Evolutionary conservation across 441 rosid species (phyloP), one percentile per base, ranked within the genome.

Genomic region (Sinapis alba): DNA sequence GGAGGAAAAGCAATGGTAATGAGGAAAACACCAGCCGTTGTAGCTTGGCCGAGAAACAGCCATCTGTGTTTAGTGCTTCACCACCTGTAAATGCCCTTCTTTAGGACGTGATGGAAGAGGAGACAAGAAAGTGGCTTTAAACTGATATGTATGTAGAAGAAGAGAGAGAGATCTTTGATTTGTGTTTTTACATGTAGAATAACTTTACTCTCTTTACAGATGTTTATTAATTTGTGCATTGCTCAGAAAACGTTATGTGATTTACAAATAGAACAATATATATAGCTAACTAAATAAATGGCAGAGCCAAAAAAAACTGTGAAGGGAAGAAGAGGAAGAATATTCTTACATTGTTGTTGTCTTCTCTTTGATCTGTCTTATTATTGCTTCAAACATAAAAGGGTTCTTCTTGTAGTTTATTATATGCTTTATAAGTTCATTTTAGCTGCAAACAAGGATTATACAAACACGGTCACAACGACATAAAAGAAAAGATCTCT

Each of bases 1-100:
- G 98, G 64, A 82, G 98, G 72, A 95, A 92, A 86, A 93, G 93
- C 77, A 84, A 78, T 21, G 78, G 88, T 71, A 81, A 74, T 79
- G 79, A 78, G 69, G 78, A 68, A 24, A 84, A 87, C 77, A 80
- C 71, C 81, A 79, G 80, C 75, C 71, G 63, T 47, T 0, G 54
- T 26, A 23, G 79, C 71, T 81, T 76, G 47, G 74, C 76, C 18
- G 80, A 72, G 84, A 86, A 85, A 79, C 89, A 80, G 28, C 81
- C 76, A 74, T 90, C 91, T 0, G 83, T 89, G 11, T 92, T 87
- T 70, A 86, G 79, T 82, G 78, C 84, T n/a, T 89, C 96, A 60
- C 96, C 96, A 60, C 96, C 96, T 71, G 94, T 87, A 81, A 88
- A 87, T 83, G 96, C 87, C 79, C 92, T 87, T 70, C 75, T 85